These are phyloP conservation scores for Aureobasidium sp. DNA, from an alignment of 2,329 filamentous ascomycete genomes.

Conservation along the genomic window DNA sequence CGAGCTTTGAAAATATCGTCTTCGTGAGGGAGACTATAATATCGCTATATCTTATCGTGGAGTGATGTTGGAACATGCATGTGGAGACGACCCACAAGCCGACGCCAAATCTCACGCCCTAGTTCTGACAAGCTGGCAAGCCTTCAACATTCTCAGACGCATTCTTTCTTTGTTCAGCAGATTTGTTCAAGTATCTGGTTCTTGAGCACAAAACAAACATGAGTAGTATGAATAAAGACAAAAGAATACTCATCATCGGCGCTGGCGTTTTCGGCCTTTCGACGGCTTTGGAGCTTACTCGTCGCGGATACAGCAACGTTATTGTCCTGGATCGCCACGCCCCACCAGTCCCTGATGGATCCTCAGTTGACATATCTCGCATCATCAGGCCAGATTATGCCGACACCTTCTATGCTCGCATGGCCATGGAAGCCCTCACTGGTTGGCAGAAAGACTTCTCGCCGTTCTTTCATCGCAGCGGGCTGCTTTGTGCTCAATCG, in stretches of 20 bases:
- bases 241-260: constrained; percentile 17
- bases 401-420: constrained; percentile 20
- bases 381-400: constrained; percentile 30
- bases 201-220: not conserved
- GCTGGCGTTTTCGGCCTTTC: constrained; percentile 26
- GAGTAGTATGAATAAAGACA: not conserved
- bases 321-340: constrained; percentile 17
- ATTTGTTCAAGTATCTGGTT: not conserved
- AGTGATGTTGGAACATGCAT: not conserved
- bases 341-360: constrained; percentile 22
- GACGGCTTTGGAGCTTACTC: constrained; percentile 25
- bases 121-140: not conserved
- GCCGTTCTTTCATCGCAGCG: not conserved
- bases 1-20: too few species aligned
- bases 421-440: constrained; percentile 22
- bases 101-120: not conserved
- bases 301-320: constrained; percentile 19
- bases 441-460: not conserved
- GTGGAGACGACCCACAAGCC: not conserved
- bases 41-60: too few species aligned
- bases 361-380: constrained; percentile 28
- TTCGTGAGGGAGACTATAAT: too few species aligned
- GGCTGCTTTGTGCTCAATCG: not conserved
- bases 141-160: too few species aligned
- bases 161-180: not conserved